Conservation (phyloP, 139 green algal genomes). For the Trebouxia sp. region DNA sequence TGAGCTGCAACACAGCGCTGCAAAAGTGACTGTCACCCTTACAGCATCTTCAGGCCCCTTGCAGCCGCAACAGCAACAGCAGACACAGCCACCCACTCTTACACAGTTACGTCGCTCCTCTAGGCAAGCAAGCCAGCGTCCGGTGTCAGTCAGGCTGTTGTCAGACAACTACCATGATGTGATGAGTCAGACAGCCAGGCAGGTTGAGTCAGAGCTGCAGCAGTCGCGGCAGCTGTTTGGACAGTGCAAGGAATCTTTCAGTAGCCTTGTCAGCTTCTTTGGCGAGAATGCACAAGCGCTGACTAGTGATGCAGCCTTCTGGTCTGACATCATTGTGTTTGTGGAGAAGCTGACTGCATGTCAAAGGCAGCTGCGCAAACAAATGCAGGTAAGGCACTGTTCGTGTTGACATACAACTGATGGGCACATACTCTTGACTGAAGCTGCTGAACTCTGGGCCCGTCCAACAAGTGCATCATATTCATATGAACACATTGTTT, state of each 20-base stretch:
- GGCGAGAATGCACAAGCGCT: conserved; percentile 40
- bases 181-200: conserved; percentile 22
- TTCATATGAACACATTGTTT: too few species aligned
- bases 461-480: too few species aligned
- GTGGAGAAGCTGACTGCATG: conserved; percentile 28
- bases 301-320: conserved; percentile 46
- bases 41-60: neutral
- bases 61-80: neutral
- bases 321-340: conserved; percentile 38
- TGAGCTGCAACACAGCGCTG: conserved; percentile 26
- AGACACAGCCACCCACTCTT: neutral
- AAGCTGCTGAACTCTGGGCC: neutral
- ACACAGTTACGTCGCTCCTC: neutral
- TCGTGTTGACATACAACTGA: too few species aligned
- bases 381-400: conserved; percentile 22
- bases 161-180: conserved; percentile 38
- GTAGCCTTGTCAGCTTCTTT: conserved; percentile 36
- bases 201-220: conserved; percentile 20
- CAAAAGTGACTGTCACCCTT: conserved; percentile 7
- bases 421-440: too few species aligned
- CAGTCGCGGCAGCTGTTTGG: conserved; percentile 17
- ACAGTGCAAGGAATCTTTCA: conserved; percentile 32
- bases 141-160: conserved; percentile 23
- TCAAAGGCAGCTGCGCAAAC: conserved; percentile 27
- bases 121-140: neutral